Conservation (phyloP, 306 rosid species). For the Malus fusca region DNA sequence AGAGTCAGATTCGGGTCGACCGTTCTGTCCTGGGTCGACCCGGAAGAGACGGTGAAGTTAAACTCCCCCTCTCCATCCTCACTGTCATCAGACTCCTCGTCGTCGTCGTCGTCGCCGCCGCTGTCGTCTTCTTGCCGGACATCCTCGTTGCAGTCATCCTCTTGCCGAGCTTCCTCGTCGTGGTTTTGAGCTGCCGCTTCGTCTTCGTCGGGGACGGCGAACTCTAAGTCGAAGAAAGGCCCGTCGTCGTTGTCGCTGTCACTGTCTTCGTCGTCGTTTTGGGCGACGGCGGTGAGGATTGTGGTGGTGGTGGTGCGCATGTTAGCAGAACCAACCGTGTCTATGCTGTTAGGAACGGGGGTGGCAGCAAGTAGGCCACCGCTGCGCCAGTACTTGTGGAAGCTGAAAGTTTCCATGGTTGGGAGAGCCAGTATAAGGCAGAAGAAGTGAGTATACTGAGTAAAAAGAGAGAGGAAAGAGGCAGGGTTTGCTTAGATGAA, state of each 20-base stretch:
- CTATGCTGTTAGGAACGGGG: background rate
- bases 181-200: constrained; percentile 5
- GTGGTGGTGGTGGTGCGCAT: constrained; percentile 14
- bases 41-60: constrained; percentile 64
- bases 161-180: background rate
- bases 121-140: constrained; percentile 1
- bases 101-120: constrained; percentile 4
- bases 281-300: constrained; percentile 31
- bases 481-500: background rate
- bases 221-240: constrained; percentile 88
- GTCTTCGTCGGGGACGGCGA: constrained; percentile 59
- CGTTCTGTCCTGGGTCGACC: constrained; percentile 49
- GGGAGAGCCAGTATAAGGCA: constrained; percentile 92
- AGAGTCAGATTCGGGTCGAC: constrained; percentile 65
- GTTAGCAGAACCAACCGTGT: background rate
- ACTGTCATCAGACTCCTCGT: constrained; percentile 16
- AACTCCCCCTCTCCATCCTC: constrained; percentile 46
- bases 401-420: constrained; percentile 97
- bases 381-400: constrained; percentile 88
- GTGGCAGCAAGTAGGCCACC: constrained; percentile 22
- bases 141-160: constrained; percentile 4
- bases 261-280: constrained; percentile 13
- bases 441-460: background rate
- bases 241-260: constrained; percentile 50
- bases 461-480: background rate